phyloP scores from a whole-genome alignment of 768 basidiomycete genomes.

The Calvatia gigantea region DNA sequence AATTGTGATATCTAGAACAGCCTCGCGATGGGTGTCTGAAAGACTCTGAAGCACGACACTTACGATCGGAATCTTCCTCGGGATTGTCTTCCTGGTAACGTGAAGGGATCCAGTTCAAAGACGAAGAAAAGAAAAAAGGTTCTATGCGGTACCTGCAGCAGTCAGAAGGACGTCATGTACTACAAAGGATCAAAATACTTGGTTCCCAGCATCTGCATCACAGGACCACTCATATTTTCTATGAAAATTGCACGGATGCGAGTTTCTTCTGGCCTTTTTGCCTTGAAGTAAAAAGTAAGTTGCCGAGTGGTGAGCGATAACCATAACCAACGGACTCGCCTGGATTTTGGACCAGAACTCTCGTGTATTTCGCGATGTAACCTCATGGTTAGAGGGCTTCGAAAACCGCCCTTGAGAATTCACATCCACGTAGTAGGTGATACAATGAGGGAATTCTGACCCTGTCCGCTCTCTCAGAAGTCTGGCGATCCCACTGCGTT shows the following conservation, averaged over 20 bases:
- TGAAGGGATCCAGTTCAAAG: slow-evolving; percentile 60
- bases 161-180: background rate
- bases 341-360: slow-evolving; percentile 30
- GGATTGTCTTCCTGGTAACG: slow-evolving; percentile 50
- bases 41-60: slow-evolving; percentile 12
- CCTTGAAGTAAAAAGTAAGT: slow-evolving; percentile 7
- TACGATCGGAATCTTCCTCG: slow-evolving; percentile 44
- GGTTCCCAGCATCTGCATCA: slow-evolving; percentile 54
- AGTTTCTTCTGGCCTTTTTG: slow-evolving; percentile 11
- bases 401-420: slow-evolving; percentile 30
- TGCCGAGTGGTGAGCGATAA: background rate
- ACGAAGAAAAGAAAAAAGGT: slow-evolving; percentile 61
- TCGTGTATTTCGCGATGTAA: slow-evolving; percentile 14
- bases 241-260: slow-evolving; percentile 51
- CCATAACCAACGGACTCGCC: background rate
- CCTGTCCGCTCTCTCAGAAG: background rate
- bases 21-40: background rate
- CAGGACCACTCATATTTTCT: slow-evolving; percentile 43
- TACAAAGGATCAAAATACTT: slow-evolving; percentile 27
- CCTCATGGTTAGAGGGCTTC: slow-evolving; percentile 19
- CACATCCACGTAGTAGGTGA: slow-evolving; percentile 36
- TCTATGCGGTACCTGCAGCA: slow-evolving; percentile 46
- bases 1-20: slow-evolving; percentile 48
- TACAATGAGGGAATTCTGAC: slow-evolving; percentile 24
- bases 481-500: slow-evolving; percentile 29